Base-by-base conservation (phyloP, 495 filamentous ascomycete species). In the Penicillium waksmanii region DNA sequence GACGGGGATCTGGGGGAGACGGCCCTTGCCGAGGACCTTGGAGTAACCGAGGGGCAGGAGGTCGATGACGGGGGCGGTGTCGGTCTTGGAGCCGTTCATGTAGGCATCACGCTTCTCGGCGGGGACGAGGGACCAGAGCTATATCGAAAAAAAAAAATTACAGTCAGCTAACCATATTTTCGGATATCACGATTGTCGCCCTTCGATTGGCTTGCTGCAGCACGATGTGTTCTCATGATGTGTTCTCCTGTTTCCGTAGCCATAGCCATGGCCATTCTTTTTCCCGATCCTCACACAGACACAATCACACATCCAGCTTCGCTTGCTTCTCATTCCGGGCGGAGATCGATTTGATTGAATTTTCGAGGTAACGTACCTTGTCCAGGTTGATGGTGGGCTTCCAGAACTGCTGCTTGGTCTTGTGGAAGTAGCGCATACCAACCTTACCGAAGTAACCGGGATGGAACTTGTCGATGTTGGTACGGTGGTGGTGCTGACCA, bases 361-460 rank as follows among this genome's bases (percentile, higher is more conserved):
- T 23, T 23, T 23, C 31, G 43, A 42, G 51, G 21, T 54, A 60
- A 79, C 76, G 70, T 80, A 93, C 89, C 88, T 94, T 96, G 76
- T 96, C 91, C 68, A 96, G 78, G 80, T 96, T 96, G 87, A 96
- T 85, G 53, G 87, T 83, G 63, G 91, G 91, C 80, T 92, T 95
- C 93, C 93, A 97, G 85, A 90, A 91, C 65, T 92, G 88, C 82
- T 91, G 91, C 67, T 85, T 81, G 72, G 87, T 85, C 82, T 91
- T 91, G 84, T 96, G 92, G 89, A 96, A 84, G 84, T 95, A 92
- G 64, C 93, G 82, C 93, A 96, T 97, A 83, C 92, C 92, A 61
- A 96, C 92, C 83, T 96, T 97, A 79, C 93, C 93, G 80, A 96
- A 97, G 89, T 96, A 96, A 89, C 91, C 91, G 18, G 90, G 90